A percentile compares a stretch with the other conserved stretches of the same genome.
These are phyloP conservation scores for Mrakia frigida DNA, from an alignment of 768 basidiomycete genomes.

Conservation along the genomic window DNA sequence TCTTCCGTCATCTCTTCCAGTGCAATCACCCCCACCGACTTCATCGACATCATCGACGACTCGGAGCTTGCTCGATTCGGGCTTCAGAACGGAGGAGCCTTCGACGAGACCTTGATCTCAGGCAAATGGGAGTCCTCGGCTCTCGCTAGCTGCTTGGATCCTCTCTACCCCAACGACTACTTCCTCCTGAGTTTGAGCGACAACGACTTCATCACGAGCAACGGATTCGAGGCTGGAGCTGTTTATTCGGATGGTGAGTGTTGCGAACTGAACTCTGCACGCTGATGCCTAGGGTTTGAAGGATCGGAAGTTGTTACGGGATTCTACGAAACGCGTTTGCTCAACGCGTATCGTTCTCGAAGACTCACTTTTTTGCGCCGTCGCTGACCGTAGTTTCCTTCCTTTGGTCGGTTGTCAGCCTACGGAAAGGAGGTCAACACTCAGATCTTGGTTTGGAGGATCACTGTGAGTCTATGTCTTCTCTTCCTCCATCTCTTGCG, in stretches of 20 bases:
- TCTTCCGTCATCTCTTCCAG: not conserved
- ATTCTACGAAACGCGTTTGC: too few relatives aligned
- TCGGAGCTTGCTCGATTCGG: slow-evolving; percentile 59
- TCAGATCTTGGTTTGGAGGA: slow-evolving; percentile 59
- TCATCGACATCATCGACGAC: slow-evolving; percentile 50
- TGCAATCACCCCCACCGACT: not conserved
- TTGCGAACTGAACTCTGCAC: too few relatives aligned
- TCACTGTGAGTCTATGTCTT: slow-evolving; percentile 45
- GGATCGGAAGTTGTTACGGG: too few relatives aligned
- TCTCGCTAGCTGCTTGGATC: slow-evolving; percentile 54
- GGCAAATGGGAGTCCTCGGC: slow-evolving; percentile 66
- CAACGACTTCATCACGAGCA: slow-evolving; percentile 58
- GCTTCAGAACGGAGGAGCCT: slow-evolving; percentile 48
- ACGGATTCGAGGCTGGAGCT: slow-evolving; percentile 53
- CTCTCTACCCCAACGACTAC: slow-evolving; percentile 57
- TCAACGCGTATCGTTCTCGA: too few relatives aligned
- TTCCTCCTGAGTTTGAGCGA: slow-evolving; percentile 64
- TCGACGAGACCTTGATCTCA: slow-evolving; percentile 54
- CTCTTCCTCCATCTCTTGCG: not conserved
- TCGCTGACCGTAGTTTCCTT: too few relatives aligned
- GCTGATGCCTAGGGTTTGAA: too few relatives aligned
- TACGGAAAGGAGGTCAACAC: slow-evolving; percentile 52
- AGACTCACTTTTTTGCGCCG: too few relatives aligned
- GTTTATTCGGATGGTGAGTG: slow-evolving; percentile 50
- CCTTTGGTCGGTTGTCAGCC: not conserved